Base-by-base conservation (phyloP, 2,329 filamentous ascomycete species). In the Phialophora expanda region DNA sequence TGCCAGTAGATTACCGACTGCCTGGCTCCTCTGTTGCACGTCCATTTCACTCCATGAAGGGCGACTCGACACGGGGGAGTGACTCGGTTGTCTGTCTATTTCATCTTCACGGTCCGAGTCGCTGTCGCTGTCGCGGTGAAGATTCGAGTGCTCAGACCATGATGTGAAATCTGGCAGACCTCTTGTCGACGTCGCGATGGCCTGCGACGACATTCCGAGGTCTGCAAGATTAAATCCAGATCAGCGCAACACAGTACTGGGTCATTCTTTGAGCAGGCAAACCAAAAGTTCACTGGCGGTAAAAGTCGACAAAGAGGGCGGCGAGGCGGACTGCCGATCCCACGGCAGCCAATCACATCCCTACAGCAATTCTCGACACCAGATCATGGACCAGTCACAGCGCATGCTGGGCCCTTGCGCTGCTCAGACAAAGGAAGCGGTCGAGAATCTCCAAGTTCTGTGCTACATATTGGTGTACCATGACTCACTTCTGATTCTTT, bases 201-300 rank as follows among this genome's bases (percentile, higher is more conserved):
- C 59, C 55, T 68, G 68, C 66, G 70, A 70, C 70, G 70, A 71
- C 70, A 72, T 72, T 46, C 44, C 58, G 68, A 72, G 70, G 70
- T 67, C 70, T 69, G 69, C 70, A 62, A 67, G 58, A 61, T 65
- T 53, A 44, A 28, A 17, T 50, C 17, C 41, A 38, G 56, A 51
- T 58, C 60, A 55, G 66, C 44, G 62, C 64, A 56, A 44, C 41
- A 46, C 46, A 55, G 58, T 61, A 30, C 24, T 24, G 20, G 20
- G 46, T 28, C 32, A 51, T 53, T 53, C 30, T 26, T 24, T 46
- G 41, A 26, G 30, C 26, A 44, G 30, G 50, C 59, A 62, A 55
- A 32, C 51, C 30, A 46, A 62, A 66, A 61, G 54, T 67, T 60
- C 54, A 48, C 30, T 28, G 28, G 56, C 57, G 46, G 53, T 54